A percentile compares a stretch with the other conserved stretches of the same genome.
Conservation (phyloP, 257 asterid genomes). For the Craterostigma plantagineum region DNA sequence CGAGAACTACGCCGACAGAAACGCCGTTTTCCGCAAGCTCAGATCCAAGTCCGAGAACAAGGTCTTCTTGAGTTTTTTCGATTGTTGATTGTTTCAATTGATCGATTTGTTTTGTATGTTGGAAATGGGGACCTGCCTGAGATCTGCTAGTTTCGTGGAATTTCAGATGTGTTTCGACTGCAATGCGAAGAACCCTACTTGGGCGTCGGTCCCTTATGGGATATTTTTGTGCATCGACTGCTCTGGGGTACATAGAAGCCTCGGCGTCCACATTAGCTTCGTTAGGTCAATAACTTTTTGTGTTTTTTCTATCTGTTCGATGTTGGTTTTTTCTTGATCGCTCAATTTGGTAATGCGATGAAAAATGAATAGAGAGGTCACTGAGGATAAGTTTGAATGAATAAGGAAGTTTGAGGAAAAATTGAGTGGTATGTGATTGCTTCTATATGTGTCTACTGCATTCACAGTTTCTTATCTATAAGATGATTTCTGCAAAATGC, state of each 20-base stretch:
- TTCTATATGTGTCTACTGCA: too few species aligned
- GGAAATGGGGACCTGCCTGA: slow-evolving; percentile 7
- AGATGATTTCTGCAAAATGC: too few species aligned
- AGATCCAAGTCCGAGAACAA: slow-evolving; percentile 69
- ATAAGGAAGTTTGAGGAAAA: too few species aligned
- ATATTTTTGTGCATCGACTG: slow-evolving; percentile 90
- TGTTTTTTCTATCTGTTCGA: neutral
- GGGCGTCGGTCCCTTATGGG: slow-evolving; percentile 98
- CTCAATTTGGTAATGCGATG: neutral
- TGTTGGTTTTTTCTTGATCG: neutral
- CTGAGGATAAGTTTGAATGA: too few species aligned
- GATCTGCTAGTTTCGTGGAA: slow-evolving; percentile 31
- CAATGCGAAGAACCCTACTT: slow-evolving; percentile 87
- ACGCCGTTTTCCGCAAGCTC: slow-evolving; percentile 76
- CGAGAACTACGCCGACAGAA: slow-evolving; percentile 59
- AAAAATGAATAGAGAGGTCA: neutral
- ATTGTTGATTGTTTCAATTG: too few species aligned
- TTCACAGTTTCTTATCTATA: too few species aligned
- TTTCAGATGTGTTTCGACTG: slow-evolving; percentile 94
- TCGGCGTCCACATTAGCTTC: slow-evolving; percentile 90
- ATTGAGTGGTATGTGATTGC: too few species aligned
- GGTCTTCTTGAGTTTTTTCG: slow-evolving; percentile 17
- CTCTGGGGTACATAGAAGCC: slow-evolving; percentile 85
- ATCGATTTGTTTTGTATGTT: slow-evolving; percentile 8
- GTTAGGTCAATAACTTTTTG: slow-evolving; percentile 34